A percentile compares a stretch with the other conserved stretches of the same genome.
Evolutionary conservation across 352 stramenopile species (phyloP).

Genomic region (Phytophthora parvispora): DNA sequence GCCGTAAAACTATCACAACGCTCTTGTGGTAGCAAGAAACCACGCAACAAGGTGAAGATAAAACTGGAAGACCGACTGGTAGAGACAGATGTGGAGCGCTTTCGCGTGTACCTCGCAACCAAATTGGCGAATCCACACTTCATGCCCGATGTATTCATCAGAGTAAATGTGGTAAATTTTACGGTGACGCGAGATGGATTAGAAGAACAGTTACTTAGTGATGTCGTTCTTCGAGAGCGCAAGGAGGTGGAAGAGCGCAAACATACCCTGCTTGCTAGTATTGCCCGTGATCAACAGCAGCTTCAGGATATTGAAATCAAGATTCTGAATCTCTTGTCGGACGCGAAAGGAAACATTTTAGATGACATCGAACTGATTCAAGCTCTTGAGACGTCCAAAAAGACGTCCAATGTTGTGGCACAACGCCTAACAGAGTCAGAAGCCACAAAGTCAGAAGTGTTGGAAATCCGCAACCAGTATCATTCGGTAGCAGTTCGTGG

Average conservation of each 20-base stretch:
- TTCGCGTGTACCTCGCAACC: conserved; percentile 93
- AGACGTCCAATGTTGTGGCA: conserved; percentile 68
- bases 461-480: conserved; percentile 78
- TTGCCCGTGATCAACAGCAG: conserved; percentile 90
- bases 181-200: conserved; percentile 93
- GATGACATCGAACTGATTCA: conserved; percentile 91
- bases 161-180: conserved; percentile 96
- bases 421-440: conserved; percentile 68
- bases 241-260: conserved; percentile 92
- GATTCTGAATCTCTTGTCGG: conserved; percentile 90
- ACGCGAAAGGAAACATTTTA: conserved; percentile 91
- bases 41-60: conserved; percentile 37
- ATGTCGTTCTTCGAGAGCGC: conserved; percentile 88
- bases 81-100: conserved; percentile 71
- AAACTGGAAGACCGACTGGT: conserved; percentile 82
- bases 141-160: conserved; percentile 92
- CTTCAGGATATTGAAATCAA: conserved; percentile 93
- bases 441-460: conserved; percentile 64
- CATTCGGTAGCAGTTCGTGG: conserved; percentile 57
- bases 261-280: conserved; percentile 87
- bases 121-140: conserved; percentile 95
- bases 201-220: conserved; percentile 91
- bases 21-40: conserved; percentile 1
- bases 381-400: conserved; percentile 72
- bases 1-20: conserved; percentile 21